Evolutionary conservation across 768 basidiomycete species (phyloP), one percentile per base, ranked within the genome.

Genomic region (Hericium coralloides): DNA sequence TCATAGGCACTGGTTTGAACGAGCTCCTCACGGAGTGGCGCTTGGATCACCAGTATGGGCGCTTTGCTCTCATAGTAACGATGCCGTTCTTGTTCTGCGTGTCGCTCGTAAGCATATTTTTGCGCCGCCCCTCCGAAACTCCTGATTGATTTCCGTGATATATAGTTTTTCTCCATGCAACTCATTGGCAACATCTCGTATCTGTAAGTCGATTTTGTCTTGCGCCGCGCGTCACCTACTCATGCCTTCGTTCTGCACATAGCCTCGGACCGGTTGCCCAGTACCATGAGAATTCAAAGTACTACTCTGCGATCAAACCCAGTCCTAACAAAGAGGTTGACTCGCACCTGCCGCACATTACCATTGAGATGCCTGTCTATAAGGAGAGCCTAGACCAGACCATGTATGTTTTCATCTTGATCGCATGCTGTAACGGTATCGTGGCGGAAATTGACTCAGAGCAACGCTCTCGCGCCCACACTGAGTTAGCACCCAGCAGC

Each of bases 311-410:
- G 12, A 69, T 78, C 52, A 76, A 74, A 45, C 86, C 89, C 0
- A 76, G 73, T 23, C 68, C 82, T 0, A 86, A 85, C 68, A 76
- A 79, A 54, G 82, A 79, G 15, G 74, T 89, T 55, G 87, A 89
- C 66, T 63, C 74, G 1, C 75, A 72, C 54, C 75, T 91, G 3
- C 89, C 88, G 2, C 89, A 90, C 64, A 76, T 91, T 14, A 87
- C 87, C 0, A 75, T 93, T 50, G 83, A 93, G 69, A 76, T 94
- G 72, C 92, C 92, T 0, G 92, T 93, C 4, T 95, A 94, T 70
- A 94, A 92, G 65, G 89, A 92, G 66, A 87, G 83, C 62, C 69
- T 92, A 53, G 84, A 89, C 53, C 80, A 87, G 65, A 89, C 87
- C 0, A 92, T 92, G 89, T 90, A 68, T 3, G 26, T 25, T 31